Conservation (phyloP, 495 filamentous ascomycete genomes). For the Chaetomidium leptoderma region DNA sequence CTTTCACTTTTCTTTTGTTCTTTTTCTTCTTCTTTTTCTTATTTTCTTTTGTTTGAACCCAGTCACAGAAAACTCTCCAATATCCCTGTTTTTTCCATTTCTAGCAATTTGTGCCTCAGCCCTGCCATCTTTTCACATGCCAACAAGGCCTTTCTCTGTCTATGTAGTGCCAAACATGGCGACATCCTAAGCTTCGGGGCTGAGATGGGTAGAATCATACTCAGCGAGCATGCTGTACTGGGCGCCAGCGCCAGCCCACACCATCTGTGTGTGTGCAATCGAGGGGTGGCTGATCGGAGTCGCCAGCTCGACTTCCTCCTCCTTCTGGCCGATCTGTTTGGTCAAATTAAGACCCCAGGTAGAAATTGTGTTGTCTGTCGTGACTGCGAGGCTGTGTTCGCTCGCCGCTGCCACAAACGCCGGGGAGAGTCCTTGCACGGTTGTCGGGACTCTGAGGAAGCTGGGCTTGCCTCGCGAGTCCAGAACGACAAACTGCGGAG, state of each 20-base stretch:
- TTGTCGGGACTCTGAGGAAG: conserved; percentile 20
- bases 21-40: neutral
- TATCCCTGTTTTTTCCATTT: neutral
- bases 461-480: conserved; percentile 24
- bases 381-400: conserved; percentile 57
- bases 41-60: neutral
- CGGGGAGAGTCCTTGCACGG: conserved; percentile 20
- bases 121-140: neutral
- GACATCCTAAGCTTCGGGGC: neutral
- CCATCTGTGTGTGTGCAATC: conserved; percentile 49
- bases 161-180: neutral
- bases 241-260: conserved; percentile 56
- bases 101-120: neutral
- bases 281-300: conserved; percentile 48
- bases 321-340: conserved; percentile 59
- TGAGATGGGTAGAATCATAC: too few species aligned
- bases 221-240: conserved; percentile 57
- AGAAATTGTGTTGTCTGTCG: conserved; percentile 51
- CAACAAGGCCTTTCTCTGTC: neutral
- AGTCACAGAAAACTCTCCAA: neutral
- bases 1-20: neutral
- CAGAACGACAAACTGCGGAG: conserved; percentile 38
- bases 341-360: conserved; percentile 66
- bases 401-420: conserved; percentile 42
- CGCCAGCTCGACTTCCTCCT: conserved; percentile 51